Evolutionary conservation across 2,329 filamentous ascomycete genomes (phyloP).

Genomic region (Cytospora piceicola): DNA sequence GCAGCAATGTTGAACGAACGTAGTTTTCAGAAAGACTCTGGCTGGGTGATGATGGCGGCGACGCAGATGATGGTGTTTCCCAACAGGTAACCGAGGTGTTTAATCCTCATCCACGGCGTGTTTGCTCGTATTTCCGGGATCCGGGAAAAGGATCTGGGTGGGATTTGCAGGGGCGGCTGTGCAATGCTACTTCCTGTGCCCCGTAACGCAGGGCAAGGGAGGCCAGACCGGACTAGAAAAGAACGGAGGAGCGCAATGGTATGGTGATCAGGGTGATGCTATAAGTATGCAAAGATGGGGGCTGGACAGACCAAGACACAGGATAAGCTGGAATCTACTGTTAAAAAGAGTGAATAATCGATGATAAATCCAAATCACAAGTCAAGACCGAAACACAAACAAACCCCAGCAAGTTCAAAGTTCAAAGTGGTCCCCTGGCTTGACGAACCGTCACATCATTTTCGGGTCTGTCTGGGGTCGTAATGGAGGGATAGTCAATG

Average conservation of each 20-base stretch:
- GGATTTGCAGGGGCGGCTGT: constrained; percentile 21
- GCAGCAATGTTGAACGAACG: neutral
- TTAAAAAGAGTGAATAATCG: constrained; percentile 11
- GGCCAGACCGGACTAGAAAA: neutral
- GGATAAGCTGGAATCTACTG: constrained; percentile 2
- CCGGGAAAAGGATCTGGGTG: constrained; percentile 9
- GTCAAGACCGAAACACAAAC: constrained; percentile 18
- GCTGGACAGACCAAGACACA: constrained; percentile 9
- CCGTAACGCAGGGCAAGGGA: constrained; percentile 8
- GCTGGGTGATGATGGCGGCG: neutral
- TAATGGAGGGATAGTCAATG: neutral
- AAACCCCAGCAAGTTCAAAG: constrained; percentile 6
- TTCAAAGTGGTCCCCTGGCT: neutral
- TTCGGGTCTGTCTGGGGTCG: neutral
- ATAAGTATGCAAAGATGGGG: neutral
- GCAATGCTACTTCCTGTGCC: constrained; percentile 17
- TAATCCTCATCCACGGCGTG: neutral
- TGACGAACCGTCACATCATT: neutral
- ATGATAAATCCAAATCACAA: neutral
- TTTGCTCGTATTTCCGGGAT: neutral
- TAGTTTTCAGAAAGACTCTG: neutral
- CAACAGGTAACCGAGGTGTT: neutral
- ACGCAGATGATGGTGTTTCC: neutral
- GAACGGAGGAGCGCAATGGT: constrained; percentile 3
- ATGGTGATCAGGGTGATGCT: neutral